Evolutionary conservation across 2,329 filamentous ascomycete species (phyloP), one percentile per base, ranked within the genome.

Genomic region (Phyllosticta paracitricarpa): DNA sequence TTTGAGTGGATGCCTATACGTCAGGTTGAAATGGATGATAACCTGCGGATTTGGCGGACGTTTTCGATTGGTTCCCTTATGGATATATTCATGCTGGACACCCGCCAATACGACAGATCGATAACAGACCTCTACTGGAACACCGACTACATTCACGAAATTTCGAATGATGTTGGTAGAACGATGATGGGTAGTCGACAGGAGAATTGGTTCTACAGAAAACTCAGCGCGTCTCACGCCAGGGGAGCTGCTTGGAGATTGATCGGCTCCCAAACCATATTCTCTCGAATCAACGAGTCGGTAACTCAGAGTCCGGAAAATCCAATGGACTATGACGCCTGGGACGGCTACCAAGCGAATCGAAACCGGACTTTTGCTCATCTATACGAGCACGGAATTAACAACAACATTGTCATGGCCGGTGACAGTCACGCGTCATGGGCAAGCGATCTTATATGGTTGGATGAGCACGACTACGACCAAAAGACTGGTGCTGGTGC

Each of bases 321-420:
- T 59, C 76, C 77, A 10, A 33, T 61, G 33, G 79, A 86, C 68
- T 81, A 81, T 66, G 84, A 88, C 66, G 76, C 78, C 22, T 85
- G 81, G 82, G 79, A 87, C 67, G 88, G 87, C 1, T 91, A 91
- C 68, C 75, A 81, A 60, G 79, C 85, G 10, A 90, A 89, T 72
- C 79, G 84, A 56, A 90, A 91, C 75, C 80, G 88, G 40, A 91
- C 88, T 0, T 76, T 89, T 10, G 75, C 84, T 66, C 82, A 84
- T 60, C 74, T 91, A 8, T 87, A 86, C 67, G 78, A 84, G 59
- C 84, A 89, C 71, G 79, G 84, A 22, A 89, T 91, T 65, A 77
- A 77, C 61, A 90, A 91, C 76, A 90, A 86, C 68, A 82, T 91
- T 66, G 84, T 91, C 67, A 80, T 91, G 25, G 81, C 87, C 0